Evolutionary conservation across 164 flowering plant genomes (phyloP), one percentile per base, ranked within the genome.

Genomic region (Annona cherimola): DNA sequence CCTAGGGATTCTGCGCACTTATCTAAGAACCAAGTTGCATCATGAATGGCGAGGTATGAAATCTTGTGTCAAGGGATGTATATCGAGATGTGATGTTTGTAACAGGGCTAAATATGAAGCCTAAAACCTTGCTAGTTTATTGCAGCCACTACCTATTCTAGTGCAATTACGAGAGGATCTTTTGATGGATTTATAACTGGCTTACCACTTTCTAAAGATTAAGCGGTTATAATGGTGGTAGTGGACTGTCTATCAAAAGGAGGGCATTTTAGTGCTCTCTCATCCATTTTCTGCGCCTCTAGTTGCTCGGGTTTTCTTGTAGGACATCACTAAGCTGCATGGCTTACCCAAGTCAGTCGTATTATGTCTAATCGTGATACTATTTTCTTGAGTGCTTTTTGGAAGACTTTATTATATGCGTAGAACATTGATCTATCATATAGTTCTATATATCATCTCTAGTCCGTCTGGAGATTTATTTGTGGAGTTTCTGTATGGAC

Each of bases 181-280:
- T 3, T 63, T 73, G 16, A 69, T 69, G 46, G 77, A 75, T 69
- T 75, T 19, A 75, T 75, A 11, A 40, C 39, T 6, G 67, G 76
- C 2, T 35, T 74, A 11, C 65, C 70, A 4, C 42, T 5, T 19
- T 73, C 75, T 9, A 6, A 1, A 0, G 66, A 45, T 3, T 44
- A 71, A 1, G 40, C 5, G 1, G 41, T 45, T 11, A 71, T 67
- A 3, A 50, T 69, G 61, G 71, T 69, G 39, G 71, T 69, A 8
- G 44, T 69, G 4, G 71, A 69, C 40, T 26, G 57, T 1, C 20
- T 26, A n/a, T 2, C 44, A n/a, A n/a, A 67, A 67, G 44, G n/a
- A 19, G 57, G 40, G 4, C 40, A 67, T 18, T 67, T 67, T 45
- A n/a, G 3, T 1, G 39, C 69, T 6, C 2, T 8, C 63, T 14